phyloP scores from a whole-genome alignment of 306 rosid species.

The Gleditsia sinensis region DNA sequence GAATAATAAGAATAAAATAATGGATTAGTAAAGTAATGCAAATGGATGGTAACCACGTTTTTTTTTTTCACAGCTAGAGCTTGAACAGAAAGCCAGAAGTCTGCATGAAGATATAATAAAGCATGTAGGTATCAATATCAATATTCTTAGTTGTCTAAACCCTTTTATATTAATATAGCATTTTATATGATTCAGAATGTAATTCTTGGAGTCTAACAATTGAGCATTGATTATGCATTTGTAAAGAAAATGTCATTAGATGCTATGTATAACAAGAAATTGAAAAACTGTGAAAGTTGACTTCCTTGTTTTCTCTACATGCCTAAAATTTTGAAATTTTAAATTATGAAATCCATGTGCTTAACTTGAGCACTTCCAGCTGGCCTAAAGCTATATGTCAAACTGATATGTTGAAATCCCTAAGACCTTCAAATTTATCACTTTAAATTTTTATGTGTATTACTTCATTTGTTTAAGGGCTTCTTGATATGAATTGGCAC shows the following conservation, averaged over 20 bases:
- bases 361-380: slow-evolving; percentile 18
- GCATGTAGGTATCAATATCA: slow-evolving; percentile 55
- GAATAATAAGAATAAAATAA: neutral
- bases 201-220: slow-evolving; percentile 14
- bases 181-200: slow-evolving; percentile 16
- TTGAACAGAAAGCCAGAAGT: slow-evolving; percentile 71
- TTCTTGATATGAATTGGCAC: slow-evolving; percentile 10
- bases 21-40: slow-evolving; percentile 25
- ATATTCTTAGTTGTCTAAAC: slow-evolving; percentile 20
- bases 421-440: slow-evolving; percentile 9
- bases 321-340: slow-evolving; percentile 12
- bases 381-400: slow-evolving; percentile 9
- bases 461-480: slow-evolving; percentile 11
- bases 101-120: slow-evolving; percentile 69
- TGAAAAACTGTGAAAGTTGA: slow-evolving; percentile 1
- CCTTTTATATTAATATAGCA: slow-evolving; percentile 13
- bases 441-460: neutral
- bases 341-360: neutral
- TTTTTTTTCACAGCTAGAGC: slow-evolving; percentile 63
- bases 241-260: slow-evolving; percentile 2
- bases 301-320: slow-evolving; percentile 7
- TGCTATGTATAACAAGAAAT: neutral
- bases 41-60: slow-evolving; percentile 25
- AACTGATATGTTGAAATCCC: slow-evolving; percentile 26
- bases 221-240: slow-evolving; percentile 12